Evolutionary conservation across 805 yeast species (phyloP).

Genomic region (Kluyveromyces dobzhanskii): DNA sequence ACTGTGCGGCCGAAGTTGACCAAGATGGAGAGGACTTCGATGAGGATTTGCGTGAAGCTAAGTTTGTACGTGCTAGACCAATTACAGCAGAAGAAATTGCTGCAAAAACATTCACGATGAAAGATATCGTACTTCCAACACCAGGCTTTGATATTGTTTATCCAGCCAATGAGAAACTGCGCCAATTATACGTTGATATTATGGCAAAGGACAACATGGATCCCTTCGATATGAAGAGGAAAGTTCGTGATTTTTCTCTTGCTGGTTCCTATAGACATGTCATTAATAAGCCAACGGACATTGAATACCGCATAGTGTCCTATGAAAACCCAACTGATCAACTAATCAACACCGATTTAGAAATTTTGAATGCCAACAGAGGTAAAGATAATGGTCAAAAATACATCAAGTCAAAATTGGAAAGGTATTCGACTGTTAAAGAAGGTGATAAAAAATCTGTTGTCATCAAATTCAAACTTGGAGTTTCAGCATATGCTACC

Average conservation of each 20-base stretch:
- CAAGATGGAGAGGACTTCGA: conserved; percentile 47
- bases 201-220: conserved; percentile 81
- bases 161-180: conserved; percentile 59
- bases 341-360: conserved; percentile 71
- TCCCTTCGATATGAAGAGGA: conserved; percentile 78
- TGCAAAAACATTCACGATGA: conserved; percentile 50
- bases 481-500: conserved; percentile 89
- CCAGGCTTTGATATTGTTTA: conserved; percentile 93
- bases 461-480: conserved; percentile 66
- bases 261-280: conserved; percentile 83
- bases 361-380: conserved; percentile 36
- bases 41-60: conserved; percentile 60
- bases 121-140: conserved; percentile 87
- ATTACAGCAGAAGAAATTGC: conserved; percentile 68
- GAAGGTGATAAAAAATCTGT: conserved; percentile 49
- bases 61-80: conserved; percentile 58
- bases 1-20: conserved; percentile 8
- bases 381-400: conserved; percentile 27
- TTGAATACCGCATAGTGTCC: conserved; percentile 53
- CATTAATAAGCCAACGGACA: conserved; percentile 52
- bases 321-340: conserved; percentile 63
- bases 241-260: conserved; percentile 79
- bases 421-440: conserved; percentile 29
- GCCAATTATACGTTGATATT: conserved; percentile 52
- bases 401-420: conserved; percentile 23